phyloP scores from a whole-genome alignment of 208 protist genomes.

The Crithidia mellificae region DNA sequence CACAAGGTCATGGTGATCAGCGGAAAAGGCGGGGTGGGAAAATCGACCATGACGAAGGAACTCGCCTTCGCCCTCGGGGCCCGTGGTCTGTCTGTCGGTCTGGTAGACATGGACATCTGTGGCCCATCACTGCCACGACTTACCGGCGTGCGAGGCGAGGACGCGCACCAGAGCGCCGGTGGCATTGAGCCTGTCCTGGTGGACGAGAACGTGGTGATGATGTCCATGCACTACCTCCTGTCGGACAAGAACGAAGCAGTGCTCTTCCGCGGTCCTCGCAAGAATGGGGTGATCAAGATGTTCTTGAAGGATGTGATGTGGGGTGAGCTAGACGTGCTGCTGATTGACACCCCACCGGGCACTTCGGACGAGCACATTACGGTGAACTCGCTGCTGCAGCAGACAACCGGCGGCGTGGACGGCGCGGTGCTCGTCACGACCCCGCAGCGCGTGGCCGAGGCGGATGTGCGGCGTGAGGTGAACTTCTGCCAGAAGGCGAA shows the following conservation, averaged over 20 bases:
- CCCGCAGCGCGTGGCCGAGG: conserved; percentile 94
- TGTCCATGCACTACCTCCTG: conserved; percentile 91
- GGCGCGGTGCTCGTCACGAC: conserved; percentile 97
- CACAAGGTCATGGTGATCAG: conserved; percentile 91
- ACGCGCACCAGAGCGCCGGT: conserved; percentile 84
- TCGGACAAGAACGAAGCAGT: conserved; percentile 90
- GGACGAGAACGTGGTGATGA: conserved; percentile 92
- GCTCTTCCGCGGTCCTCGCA: conserved; percentile 91
- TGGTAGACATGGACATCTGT: conserved; percentile 93
- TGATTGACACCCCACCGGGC: conserved; percentile 93
- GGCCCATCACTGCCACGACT: conserved; percentile 90
- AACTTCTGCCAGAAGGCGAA: conserved; percentile 97
- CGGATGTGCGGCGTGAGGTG: conserved; percentile 89
- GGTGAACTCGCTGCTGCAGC: conserved; percentile 81
- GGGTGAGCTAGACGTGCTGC: conserved; percentile 92
- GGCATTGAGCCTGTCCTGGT: conserved; percentile 83
- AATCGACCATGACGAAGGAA: conserved; percentile 91
- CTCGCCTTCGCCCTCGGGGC: conserved; percentile 88
- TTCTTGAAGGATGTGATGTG: conserved; percentile 90
- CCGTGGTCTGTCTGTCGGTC: conserved; percentile 73
- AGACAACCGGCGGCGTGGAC: conserved; percentile 71
- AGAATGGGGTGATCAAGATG: conserved; percentile 90
- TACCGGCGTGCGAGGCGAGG: conserved; percentile 78
- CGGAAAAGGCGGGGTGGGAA: conserved; percentile 94
- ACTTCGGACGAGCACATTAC: conserved; percentile 93